Base-by-base conservation (phyloP, 306 rosid genomes). In the Morella rubra region DNA sequence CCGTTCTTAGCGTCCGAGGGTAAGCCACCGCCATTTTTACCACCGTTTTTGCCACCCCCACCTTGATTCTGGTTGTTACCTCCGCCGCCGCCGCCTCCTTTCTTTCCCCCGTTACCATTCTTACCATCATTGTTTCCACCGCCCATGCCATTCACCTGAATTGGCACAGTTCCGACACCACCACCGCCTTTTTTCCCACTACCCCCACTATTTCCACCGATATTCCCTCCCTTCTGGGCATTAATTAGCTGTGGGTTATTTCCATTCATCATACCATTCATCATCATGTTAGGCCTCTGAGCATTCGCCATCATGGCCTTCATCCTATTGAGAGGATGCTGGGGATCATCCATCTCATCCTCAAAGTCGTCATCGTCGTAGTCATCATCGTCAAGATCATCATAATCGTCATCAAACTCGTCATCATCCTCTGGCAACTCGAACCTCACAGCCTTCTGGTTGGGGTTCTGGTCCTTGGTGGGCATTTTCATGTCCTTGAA, bases 391-490 rank as follows among this genome's bases (percentile, higher is more conserved):
- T 84, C 85, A 55, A 58, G 46, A 1, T 84, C 87, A 5, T 79
- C 88, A 0, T 89, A 93, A 0, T 88, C 93, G 6, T 92, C 96
- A 11, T 51, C 82, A 37, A 80, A 37, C 19, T 81, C 86, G 8
- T 84, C 90, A 0, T 88, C 92, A 4, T 88, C 93, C 10, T 77
- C 83, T 0, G 91, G 89, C 62, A 86, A 0, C 72, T 50, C 72
- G 27, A 95, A 90, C 78, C 81, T 95, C 24, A 85, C 96, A 0
- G 85, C 79, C 72, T 90, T 92, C 56, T 81, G 75, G 73, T 81
- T 87, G 15, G 79, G 89, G 82, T 71, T 84, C 27, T 73, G 93
- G 80, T 73, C 84, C 19, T 73, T 90, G 18, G 68, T 59, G 0
- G 88, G 89, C 75, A 81, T 20, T 47, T 84, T 90, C 88, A 86